Evolutionary conservation across 306 rosid genomes (phyloP), one percentile per base, ranked within the genome.

Genomic region (Lathyrus sativus): DNA sequence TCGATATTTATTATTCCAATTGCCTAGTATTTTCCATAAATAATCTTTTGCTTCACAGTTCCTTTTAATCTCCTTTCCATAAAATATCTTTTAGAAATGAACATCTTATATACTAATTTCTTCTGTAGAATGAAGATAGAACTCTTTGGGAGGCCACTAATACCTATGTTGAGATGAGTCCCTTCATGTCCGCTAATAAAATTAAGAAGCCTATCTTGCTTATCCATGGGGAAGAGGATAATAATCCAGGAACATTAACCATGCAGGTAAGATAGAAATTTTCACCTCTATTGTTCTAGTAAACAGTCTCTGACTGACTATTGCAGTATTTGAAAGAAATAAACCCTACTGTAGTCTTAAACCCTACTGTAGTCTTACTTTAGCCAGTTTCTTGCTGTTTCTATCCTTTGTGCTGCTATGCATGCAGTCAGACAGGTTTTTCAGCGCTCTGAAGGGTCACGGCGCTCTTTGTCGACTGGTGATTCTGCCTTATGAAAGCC

Each of bases 201-300:
- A 86, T 90, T 56, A 88, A 93, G 92, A 93, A 87, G 87, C 99
- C 99, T 66, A 90, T 93, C 77, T 82, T 93, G 85, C 97, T 93
- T 24, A 76, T 90, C 71, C 99, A 93, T 61, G 99, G 99, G 76
- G 99, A 93, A 81, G 99, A 93, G 83, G 99, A 93, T 72, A 93
- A 85, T 56, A 93, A 93, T 77, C 38, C 99, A 18, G 99, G 99
- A 77, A 93, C 97, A 65, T 85, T 93, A 81, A 91, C 97, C 75
- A 88, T 93, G 96, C 99, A 93, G 97, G 99, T 84, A 77, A 76
- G 72, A 61, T 38, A 48, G 56, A 29, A 38, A 64, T 73, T 57
- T 46, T 44, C 12, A 50, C 67, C 57, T 61, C 38, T 14, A 29
- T 45, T 26, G 37, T 74, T 48, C 67, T 66, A 44, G 37, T 49